Conservation (phyloP, 2,329 filamentous ascomycete genomes). For the Epichloe coenophiala region DNA sequence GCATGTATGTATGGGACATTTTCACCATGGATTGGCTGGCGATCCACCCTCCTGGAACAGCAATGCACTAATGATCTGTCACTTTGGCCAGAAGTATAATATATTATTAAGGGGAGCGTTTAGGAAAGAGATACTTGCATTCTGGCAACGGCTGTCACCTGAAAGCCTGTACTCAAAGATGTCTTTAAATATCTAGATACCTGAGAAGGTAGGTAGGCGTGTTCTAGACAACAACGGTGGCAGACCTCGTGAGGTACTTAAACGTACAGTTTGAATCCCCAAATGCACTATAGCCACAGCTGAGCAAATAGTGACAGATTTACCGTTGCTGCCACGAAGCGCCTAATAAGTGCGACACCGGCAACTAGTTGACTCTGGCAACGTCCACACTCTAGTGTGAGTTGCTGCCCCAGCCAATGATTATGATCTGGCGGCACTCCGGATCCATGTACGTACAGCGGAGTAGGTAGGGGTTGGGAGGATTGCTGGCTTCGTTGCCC, state of each 20-base stretch:
- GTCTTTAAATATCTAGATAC: too few species aligned
- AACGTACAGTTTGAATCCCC: neutral
- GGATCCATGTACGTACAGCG: neutral
- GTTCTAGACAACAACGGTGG: neutral
- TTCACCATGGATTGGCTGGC: neutral
- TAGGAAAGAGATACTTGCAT: neutral
- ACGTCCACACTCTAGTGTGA: neutral
- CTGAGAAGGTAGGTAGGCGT: too few species aligned
- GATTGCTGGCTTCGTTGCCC: conserved; percentile 5
- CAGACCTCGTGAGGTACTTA: neutral
- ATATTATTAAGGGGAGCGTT: neutral
- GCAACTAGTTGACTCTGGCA: neutral
- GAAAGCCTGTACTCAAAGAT: too few species aligned
- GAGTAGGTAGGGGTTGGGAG: neutral
- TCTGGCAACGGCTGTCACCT: neutral
- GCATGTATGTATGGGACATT: neutral
- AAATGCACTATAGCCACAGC: too few species aligned
- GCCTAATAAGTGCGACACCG: neutral
- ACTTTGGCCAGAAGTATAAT: neutral
- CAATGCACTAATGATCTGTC: neutral
- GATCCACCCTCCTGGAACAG: conserved; percentile 1
- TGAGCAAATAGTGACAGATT: too few species aligned
- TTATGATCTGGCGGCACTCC: neutral
- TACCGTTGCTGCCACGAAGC: neutral
- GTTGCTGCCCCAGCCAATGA: conserved; percentile 1